These are phyloP conservation scores for Diaporthe aspalathi DNA, from an alignment of 2,329 filamentous ascomycete species.

Conservation along the genomic window DNA sequence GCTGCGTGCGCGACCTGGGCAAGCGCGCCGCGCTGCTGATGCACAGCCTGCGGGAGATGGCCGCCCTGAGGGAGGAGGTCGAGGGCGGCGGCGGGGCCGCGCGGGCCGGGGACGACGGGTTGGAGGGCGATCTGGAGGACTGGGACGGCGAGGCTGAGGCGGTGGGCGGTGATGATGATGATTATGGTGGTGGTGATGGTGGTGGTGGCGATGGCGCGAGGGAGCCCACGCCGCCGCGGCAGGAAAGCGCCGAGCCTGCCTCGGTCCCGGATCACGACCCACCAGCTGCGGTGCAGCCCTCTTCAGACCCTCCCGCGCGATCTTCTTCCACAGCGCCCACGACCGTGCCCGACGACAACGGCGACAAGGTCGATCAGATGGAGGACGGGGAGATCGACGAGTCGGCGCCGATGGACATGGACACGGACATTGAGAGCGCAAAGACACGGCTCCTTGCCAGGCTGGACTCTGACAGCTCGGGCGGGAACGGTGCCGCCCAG, in stretches of 20 bases:
- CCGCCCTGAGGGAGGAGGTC: constrained; percentile 56
- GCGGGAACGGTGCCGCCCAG: constrained; percentile 42
- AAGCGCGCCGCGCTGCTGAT: constrained; percentile 77
- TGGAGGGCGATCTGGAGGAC: constrained; percentile 54
- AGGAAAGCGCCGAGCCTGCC: not conserved
- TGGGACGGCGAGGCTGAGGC: constrained; percentile 53
- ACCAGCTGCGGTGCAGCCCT: not conserved
- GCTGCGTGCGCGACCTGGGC: constrained; percentile 81
- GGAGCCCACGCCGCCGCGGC: constrained; percentile 19
- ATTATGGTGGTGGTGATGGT: too few relatives aligned
- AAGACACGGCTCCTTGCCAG: constrained; percentile 61
- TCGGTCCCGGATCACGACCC: constrained; percentile 12
- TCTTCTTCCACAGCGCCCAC: constrained; percentile 45
- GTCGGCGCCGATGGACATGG: constrained; percentile 43
- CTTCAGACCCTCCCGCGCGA: constrained; percentile 13
- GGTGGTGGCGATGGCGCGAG: constrained; percentile 47
- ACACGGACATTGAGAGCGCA: constrained; percentile 58
- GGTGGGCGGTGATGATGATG: constrained; percentile 47
- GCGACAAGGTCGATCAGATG: constrained; percentile 44
- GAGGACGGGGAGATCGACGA: constrained; percentile 54
- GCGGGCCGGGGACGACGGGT: constrained; percentile 55
- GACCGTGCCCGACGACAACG: constrained; percentile 45
- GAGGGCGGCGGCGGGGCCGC: constrained; percentile 53
- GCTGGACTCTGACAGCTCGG: constrained; percentile 48
- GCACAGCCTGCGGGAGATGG: constrained; percentile 65